Base-by-base conservation (phyloP, 2,329 filamentous ascomycete genomes). In the Xylariaceae sp. region DNA sequence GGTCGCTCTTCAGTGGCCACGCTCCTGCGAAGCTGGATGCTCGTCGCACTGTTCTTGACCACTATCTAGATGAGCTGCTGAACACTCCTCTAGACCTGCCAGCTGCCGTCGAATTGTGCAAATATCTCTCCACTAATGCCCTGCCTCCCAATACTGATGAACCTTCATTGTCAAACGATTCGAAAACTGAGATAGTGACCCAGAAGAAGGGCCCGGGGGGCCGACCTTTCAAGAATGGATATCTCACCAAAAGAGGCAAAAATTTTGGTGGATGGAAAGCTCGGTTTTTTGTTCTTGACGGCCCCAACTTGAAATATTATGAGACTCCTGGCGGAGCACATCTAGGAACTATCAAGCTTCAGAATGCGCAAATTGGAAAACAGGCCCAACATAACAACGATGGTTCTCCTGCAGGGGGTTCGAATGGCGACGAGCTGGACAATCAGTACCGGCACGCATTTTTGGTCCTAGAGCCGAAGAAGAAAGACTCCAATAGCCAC, bases 201-300 rank as follows among this genome's bases (percentile, higher is more conserved):
- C 64, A 69, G 47, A 80, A 72, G 66, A 75, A 77, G 3, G 83
- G 85, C 0, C 79, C 84, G 5, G 84, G 87, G 63, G 84, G 85
- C 3, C 84, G 86, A 42, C 85, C 88, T 7, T 80, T 86, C 54
- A 91, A 91, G 67, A 92, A 87, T 67, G 94, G 94, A 7, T 99
- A 97, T 71, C 77, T 99, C 43, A 97, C 94, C 2, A 99, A 99
- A 76, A 85, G 90, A 63, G 94, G 94, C 42, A 99, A 99, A 79
- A 97, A 97, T 67, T 99, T 99, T 74, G 94, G 94, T 45, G 94
- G 94, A 42, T 99, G 94, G 94, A 99, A 99, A 73, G 92, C 92
- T 9, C 76, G 84, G 27, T 86, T 84, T 66, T 87, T 86, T 65
- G 74, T 84, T 18, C 75, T 85, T 10, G 81, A 84, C 46, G 81